Conservation (phyloP, 306 rosid genomes). For the peach (Prunus persica) region DNA sequence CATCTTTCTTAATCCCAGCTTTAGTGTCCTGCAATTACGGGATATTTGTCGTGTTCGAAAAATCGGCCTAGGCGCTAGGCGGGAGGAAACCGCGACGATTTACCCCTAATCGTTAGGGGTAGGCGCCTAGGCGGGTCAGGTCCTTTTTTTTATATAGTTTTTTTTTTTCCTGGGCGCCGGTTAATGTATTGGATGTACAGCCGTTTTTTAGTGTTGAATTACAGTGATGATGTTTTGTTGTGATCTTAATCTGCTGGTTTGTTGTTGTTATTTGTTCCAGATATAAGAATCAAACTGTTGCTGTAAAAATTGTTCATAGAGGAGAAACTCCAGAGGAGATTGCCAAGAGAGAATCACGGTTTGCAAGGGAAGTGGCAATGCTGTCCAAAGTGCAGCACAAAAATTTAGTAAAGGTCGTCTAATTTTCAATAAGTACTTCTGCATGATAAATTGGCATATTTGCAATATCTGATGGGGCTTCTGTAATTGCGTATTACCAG, state of each 20-base stretch:
- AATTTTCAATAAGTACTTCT: not conserved
- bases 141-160: too few species aligned
- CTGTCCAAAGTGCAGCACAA: constrained; percentile 86
- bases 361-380: constrained; percentile 86
- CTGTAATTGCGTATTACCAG: constrained; percentile 43
- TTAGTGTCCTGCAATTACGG: not conserved
- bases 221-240: not conserved
- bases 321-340: constrained; percentile 52
- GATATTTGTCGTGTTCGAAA: not conserved
- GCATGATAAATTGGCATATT: not conserved
- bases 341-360: constrained; percentile 65
- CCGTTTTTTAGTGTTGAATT: not conserved
- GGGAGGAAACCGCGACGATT: too few species aligned
- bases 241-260: not conserved
- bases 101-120: too few species aligned
- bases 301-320: constrained; percentile 43
- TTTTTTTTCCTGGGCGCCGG: not conserved
- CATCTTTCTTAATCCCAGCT: not conserved
- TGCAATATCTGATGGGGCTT: constrained; percentile 26
- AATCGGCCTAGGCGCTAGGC: too few species aligned
- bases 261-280: constrained; percentile 26
- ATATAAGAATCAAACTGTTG: constrained; percentile 54
- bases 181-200: not conserved
- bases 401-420: constrained; percentile 78
- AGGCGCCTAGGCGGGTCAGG: too few species aligned